Evolutionary conservation across 352 stramenopile species (phyloP).

Genomic region (Phytophthora kernoviae): DNA sequence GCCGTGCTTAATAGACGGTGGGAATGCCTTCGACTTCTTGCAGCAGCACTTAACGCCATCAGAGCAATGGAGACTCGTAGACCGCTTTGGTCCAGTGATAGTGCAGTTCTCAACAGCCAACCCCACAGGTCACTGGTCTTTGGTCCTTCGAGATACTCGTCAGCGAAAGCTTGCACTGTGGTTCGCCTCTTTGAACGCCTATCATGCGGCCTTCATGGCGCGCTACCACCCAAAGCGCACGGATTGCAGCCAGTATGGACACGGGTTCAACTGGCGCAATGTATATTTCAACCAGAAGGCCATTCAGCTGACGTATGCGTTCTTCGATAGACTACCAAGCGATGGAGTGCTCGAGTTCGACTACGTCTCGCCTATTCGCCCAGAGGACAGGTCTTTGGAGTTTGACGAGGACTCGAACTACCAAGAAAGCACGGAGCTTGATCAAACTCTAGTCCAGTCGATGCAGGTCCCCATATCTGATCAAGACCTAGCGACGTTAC

Average conservation of each 20-base stretch:
- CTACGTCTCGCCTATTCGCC: slow-evolving; percentile 59
- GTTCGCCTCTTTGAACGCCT: slow-evolving; percentile 68
- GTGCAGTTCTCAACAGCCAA: slow-evolving; percentile 71
- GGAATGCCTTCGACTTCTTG: slow-evolving; percentile 53
- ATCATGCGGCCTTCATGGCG: slow-evolving; percentile 28
- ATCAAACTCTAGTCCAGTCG: slow-evolving; percentile 12
- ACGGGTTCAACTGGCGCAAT: slow-evolving; percentile 68
- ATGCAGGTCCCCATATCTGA: slow-evolving; percentile 36
- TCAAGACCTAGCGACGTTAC: slow-evolving; percentile 38
- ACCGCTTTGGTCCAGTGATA: slow-evolving; percentile 43
- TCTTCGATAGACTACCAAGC: slow-evolving; percentile 60
- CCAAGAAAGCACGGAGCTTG: slow-evolving; percentile 12
- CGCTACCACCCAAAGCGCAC: slow-evolving; percentile 54
- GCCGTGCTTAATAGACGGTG: slow-evolving; percentile 61
- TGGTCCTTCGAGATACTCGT: slow-evolving; percentile 54
- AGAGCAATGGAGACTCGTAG: slow-evolving; percentile 65
- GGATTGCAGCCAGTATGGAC: slow-evolving; percentile 65
- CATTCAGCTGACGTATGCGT: slow-evolving; percentile 56
- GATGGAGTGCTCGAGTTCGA: slow-evolving; percentile 73
- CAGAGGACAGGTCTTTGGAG: slow-evolving; percentile 51
- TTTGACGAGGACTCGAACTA: slow-evolving; percentile 11
- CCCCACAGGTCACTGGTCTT: slow-evolving; percentile 60
- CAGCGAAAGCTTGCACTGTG: slow-evolving; percentile 71
- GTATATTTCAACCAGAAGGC: slow-evolving; percentile 60
- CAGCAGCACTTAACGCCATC: slow-evolving; percentile 40